Percentiles rank a stretch among this genome's conserved stretches.
Conservation (phyloP, 2,329 filamentous ascomycete genomes). For the Fonsecaea multimorphosa region DNA sequence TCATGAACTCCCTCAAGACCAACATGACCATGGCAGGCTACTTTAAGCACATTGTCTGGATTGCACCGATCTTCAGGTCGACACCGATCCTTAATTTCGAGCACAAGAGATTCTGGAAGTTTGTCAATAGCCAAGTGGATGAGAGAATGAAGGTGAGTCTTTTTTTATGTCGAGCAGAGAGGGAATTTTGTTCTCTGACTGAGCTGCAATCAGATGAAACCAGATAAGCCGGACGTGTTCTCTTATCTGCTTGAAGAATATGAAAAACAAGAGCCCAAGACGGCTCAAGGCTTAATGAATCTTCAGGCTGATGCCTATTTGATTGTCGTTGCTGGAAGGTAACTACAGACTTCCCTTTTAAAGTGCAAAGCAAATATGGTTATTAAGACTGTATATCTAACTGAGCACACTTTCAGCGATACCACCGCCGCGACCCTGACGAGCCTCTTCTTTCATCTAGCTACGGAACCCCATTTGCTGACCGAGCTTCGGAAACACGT, state of each 20-base stretch:
- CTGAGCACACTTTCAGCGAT: not conserved
- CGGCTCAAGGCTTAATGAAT: not conserved
- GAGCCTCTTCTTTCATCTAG: not conserved
- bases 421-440: constrained; percentile 4
- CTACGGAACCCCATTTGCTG: not conserved
- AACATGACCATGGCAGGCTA: constrained; percentile 14
- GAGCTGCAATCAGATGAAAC: constrained; percentile 2
- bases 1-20: constrained; percentile 15
- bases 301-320: constrained; percentile 9
- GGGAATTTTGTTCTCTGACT: not conserved
- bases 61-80: not conserved
- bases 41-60: constrained; percentile 13
- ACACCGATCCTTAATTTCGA: not conserved
- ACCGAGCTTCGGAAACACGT: not conserved
- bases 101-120: not conserved
- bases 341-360: not conserved
- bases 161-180: too few relatives aligned
- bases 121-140: constrained; percentile 1
- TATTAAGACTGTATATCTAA: not conserved
- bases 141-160: constrained; percentile 5
- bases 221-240: constrained; percentile 15
- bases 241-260: constrained; percentile 19
- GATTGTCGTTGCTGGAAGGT: constrained; percentile 13
- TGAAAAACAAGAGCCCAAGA: constrained; percentile 11
- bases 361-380: too few relatives aligned